These are phyloP conservation scores for Trametes cinnabarina DNA, from an alignment of 768 basidiomycete genomes.

Conservation along the genomic window DNA sequence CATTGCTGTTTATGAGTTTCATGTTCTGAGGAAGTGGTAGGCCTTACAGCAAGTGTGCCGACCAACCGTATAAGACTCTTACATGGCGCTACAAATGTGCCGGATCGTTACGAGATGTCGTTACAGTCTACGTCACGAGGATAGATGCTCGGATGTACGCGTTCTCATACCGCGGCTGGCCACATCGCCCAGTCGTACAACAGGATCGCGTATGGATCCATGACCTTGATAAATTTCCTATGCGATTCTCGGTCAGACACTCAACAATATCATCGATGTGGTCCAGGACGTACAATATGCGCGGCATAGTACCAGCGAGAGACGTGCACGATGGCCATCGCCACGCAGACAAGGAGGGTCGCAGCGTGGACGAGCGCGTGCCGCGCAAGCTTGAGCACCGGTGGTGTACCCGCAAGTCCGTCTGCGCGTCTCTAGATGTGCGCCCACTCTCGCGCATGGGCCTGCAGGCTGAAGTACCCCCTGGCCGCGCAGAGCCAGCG, in stretches of 20 bases:
- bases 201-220: background rate
- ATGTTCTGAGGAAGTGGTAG: too few species aligned
- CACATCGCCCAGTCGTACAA: too few species aligned
- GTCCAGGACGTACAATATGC: background rate
- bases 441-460: background rate
- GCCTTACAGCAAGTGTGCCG: too few species aligned
- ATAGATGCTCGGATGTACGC: too few species aligned
- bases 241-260: background rate
- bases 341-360: background rate
- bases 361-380: background rate
- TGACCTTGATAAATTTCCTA: background rate
- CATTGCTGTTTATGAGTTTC: too few species aligned
- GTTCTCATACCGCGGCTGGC: too few species aligned
- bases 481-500: background rate
- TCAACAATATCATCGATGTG: background rate
- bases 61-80: too few species aligned
- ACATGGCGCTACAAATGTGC: too few species aligned
- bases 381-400: background rate
- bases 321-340: background rate
- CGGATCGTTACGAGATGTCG: too few species aligned
- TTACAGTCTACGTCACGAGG: too few species aligned
- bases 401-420: background rate
- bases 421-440: background rate
- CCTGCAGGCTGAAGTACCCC: background rate
- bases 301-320: background rate